These are phyloP conservation scores for Otatea glauca DNA, from an alignment of 176 grass and related monocot genomes.

Conservation along the genomic window DNA sequence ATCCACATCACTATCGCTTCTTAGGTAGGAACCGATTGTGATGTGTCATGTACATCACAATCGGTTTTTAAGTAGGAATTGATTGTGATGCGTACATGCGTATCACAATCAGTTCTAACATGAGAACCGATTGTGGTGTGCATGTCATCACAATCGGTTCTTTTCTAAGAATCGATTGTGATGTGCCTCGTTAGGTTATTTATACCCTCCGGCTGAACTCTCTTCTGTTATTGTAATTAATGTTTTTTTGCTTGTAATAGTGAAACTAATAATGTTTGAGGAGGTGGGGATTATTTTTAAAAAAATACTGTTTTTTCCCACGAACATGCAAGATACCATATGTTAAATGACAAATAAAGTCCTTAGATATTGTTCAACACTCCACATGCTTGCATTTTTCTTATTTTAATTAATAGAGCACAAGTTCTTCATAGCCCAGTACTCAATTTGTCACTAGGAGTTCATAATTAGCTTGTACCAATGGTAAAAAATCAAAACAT, in stretches of 20 bases:
- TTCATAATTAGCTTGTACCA: background rate
- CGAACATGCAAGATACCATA: background rate
- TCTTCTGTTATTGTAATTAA: too few species aligned
- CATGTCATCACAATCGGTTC: too few species aligned
- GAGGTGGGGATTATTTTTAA: background rate
- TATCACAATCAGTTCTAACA: too few species aligned
- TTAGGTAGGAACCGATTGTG: too few species aligned
- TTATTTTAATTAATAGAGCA: background rate
- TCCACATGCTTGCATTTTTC: background rate
- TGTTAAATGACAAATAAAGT: constrained; percentile 24
- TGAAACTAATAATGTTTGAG: background rate
- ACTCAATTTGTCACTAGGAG: background rate
- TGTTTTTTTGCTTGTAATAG: background rate
- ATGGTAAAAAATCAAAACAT: background rate
- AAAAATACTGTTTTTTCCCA: background rate
- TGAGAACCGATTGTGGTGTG: too few species aligned
- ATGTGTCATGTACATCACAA: too few species aligned
- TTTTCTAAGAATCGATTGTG: too few species aligned
- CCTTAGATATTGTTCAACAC: constrained; percentile 25
- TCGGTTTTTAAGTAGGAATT: too few species aligned
- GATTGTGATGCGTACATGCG: too few species aligned
- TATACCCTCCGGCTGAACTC: too few species aligned
- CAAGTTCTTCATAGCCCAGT: background rate
- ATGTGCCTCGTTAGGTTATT: too few species aligned
- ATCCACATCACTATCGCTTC: too few species aligned